Percentiles rank a stretch among this genome's conserved stretches.
phyloP scores from a whole-genome alignment of 1,139 yeast species.

The Blastobotrys proliferans region DNA sequence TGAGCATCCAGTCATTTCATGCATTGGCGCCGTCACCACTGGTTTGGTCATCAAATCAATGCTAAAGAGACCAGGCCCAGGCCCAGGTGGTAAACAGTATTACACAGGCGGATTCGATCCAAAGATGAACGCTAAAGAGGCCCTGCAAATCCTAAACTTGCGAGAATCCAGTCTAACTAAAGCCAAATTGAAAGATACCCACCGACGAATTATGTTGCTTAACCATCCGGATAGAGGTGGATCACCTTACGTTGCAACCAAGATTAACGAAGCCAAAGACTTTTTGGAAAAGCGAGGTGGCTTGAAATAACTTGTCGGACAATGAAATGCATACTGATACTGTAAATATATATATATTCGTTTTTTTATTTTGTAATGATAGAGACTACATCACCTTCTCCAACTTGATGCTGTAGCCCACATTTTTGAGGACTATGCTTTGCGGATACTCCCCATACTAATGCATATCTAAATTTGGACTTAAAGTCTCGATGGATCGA shows the following conservation, averaged over 20 bases:
- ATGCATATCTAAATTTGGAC: slow-evolving; percentile 84
- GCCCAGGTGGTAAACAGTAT: slow-evolving; percentile 67
- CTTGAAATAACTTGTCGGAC: neutral
- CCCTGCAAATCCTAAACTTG: slow-evolving; percentile 79
- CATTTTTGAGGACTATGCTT: slow-evolving; percentile 97
- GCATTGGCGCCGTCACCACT: slow-evolving; percentile 60
- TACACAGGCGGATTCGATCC: slow-evolving; percentile 83
- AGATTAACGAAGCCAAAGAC: slow-evolving; percentile 95
- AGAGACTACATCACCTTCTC: slow-evolving; percentile 93
- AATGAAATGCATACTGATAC: neutral
- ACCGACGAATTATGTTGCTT: slow-evolving; percentile 85
- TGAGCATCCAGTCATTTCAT: slow-evolving; percentile 72
- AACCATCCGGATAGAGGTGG: slow-evolving; percentile 99
- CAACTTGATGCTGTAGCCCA: slow-evolving; percentile 76
- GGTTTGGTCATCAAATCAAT: slow-evolving; percentile 61
- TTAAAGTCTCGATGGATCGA: slow-evolving; percentile 90
- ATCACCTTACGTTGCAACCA: slow-evolving; percentile 89
- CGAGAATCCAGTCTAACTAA: slow-evolving; percentile 74
- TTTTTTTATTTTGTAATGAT: slow-evolving; percentile 63
- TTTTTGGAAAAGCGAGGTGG: slow-evolving; percentile 62
- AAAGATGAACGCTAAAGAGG: slow-evolving; percentile 89
- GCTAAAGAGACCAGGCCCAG: slow-evolving; percentile 66
- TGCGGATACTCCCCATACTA: slow-evolving; percentile 95
- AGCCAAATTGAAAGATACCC: slow-evolving; percentile 83
- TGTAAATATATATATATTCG: slow-evolving; percentile 1